Conservation (phyloP, 257 asterid genomes). For the Solanum chiquidenum region DNA sequence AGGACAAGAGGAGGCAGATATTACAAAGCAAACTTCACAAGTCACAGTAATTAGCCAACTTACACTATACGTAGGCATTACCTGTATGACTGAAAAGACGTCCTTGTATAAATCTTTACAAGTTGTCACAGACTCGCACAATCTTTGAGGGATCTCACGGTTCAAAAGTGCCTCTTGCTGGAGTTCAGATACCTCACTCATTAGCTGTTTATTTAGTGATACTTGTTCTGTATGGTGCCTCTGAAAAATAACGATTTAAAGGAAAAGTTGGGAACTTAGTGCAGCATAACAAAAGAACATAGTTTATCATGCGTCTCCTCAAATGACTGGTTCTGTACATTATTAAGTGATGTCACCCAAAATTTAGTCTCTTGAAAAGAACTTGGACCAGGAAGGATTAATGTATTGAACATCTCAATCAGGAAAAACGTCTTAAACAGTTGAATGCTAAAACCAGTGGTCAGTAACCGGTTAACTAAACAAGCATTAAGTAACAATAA, state of each 20-base stretch:
- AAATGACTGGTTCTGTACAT: neutral
- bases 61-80: slow-evolving; percentile 6
- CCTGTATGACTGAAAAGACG: slow-evolving; percentile 53
- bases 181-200: slow-evolving; percentile 44
- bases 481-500: neutral
- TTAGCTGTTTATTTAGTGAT: slow-evolving; percentile 39
- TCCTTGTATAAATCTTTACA: slow-evolving; percentile 58
- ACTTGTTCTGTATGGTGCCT: slow-evolving; percentile 39
- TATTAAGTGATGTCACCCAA: neutral
- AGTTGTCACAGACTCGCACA: slow-evolving; percentile 37
- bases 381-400: neutral
- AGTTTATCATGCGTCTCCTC: neutral
- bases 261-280: neutral
- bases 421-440: neutral
- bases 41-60: neutral
- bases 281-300: neutral
- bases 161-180: slow-evolving; percentile 42
- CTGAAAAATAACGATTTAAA: slow-evolving; percentile 33
- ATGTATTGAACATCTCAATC: neutral
- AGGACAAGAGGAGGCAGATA: neutral
- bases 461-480: neutral
- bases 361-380: neutral
- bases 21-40: neutral
- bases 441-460: neutral
- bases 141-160: slow-evolving; percentile 44